Evolutionary conservation across 257 asterid genomes (phyloP).

Genomic region (Fraxinus cuspidata): DNA sequence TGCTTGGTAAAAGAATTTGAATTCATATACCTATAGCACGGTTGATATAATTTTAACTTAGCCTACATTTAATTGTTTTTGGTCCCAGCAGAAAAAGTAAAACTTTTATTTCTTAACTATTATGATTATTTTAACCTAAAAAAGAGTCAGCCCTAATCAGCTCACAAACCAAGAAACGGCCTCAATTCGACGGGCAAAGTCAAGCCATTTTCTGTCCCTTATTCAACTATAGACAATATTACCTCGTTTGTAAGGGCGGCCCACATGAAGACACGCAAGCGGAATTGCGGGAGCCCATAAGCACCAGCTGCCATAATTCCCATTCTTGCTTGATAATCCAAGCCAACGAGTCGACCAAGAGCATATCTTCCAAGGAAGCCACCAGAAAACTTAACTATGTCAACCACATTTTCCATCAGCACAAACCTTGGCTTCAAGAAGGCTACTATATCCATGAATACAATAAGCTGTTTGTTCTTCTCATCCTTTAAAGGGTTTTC

Average conservation of each 20-base stretch:
- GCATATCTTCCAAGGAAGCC: conserved; percentile 87
- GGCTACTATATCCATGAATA: conserved; percentile 67
- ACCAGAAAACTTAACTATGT: conserved; percentile 54
- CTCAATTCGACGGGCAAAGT: too few relatives aligned
- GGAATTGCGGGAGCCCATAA: conserved; percentile 81
- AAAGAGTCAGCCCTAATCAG: not conserved
- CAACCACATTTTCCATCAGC: conserved; percentile 93
- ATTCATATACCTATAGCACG: too few relatives aligned
- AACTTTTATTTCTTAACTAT: not conserved
- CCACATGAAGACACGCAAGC: conserved; percentile 82
- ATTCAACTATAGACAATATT: not conserved
- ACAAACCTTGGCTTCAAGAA: conserved; percentile 63
- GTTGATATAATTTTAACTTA: not conserved
- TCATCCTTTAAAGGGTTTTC: conserved; percentile 56
- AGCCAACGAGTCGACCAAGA: conserved; percentile 60
- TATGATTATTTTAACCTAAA: too few relatives aligned
- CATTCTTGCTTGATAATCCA: conserved; percentile 69
- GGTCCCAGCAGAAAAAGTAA: not conserved
- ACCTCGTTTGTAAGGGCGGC: conserved; percentile 82
- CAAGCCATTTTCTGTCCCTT: too few relatives aligned
- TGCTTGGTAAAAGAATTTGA: too few relatives aligned
- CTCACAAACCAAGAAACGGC: not conserved
- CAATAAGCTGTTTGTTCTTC: conserved; percentile 61
- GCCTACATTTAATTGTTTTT: not conserved
- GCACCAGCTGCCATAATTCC: conserved; percentile 92